These are phyloP conservation scores for Penicillium sp. DNA, from an alignment of 2,329 filamentous ascomycete genomes.

Conservation along the genomic window DNA sequence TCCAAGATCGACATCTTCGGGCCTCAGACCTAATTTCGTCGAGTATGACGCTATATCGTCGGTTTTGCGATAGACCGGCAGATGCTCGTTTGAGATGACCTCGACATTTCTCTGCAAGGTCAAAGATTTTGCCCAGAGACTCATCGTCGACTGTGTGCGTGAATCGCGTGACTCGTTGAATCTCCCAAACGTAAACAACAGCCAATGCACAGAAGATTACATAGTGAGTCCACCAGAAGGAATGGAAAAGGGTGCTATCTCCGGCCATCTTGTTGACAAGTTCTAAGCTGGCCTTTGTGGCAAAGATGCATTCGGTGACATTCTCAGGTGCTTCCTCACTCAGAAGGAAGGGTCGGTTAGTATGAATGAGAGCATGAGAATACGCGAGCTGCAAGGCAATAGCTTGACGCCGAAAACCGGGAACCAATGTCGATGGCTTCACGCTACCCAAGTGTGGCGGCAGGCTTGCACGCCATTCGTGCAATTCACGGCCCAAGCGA, in stretches of 20 bases:
- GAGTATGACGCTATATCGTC: no score
- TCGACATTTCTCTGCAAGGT: slow-evolving; percentile 1
- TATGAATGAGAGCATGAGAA: slow-evolving; percentile 1
- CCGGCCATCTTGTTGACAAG: slow-evolving; percentile 12
- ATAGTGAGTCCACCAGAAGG: slow-evolving; percentile 40
- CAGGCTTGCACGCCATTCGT: neutral
- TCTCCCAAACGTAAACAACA: slow-evolving; percentile 61
- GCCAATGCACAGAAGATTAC: slow-evolving; percentile 60
- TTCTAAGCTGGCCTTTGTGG: neutral
- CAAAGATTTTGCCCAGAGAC: neutral
- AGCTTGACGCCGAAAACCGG: neutral
- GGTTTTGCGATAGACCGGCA: no score
- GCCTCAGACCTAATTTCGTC: no score
- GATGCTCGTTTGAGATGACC: neutral
- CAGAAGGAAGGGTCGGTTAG: neutral
- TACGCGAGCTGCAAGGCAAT: slow-evolving; percentile 4
- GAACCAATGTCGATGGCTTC: slow-evolving; percentile 4
- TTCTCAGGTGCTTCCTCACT: neutral
- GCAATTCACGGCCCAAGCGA: neutral
- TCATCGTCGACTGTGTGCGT: neutral
- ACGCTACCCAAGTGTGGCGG: neutral
- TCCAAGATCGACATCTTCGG: no score
- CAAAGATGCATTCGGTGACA: neutral
- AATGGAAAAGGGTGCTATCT: slow-evolving; percentile 30
- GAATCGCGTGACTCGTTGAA: slow-evolving; percentile 46